Conservation (phyloP, 2,329 filamentous ascomycete species). For the Parastagonospora nodorum region DNA sequence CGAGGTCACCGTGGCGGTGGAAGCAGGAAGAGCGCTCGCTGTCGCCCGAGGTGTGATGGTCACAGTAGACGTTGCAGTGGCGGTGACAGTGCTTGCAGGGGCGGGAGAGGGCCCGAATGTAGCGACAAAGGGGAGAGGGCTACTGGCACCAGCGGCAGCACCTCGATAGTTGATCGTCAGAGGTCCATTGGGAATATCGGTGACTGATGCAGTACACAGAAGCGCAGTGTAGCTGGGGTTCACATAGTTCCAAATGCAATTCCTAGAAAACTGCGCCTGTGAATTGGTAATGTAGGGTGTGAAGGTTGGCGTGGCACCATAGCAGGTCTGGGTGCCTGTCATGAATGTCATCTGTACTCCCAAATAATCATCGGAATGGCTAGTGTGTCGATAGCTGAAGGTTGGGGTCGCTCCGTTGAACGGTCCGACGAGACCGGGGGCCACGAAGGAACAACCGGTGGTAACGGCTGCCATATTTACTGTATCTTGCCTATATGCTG, state of each 20-base stretch:
- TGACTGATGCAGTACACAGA: slow-evolving; percentile 4
- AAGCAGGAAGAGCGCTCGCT: background rate
- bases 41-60: slow-evolving; percentile 2
- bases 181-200: slow-evolving; percentile 3
- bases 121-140: slow-evolving; percentile 5
- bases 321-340: slow-evolving; percentile 15
- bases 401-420: slow-evolving; percentile 9
- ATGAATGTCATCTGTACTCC: slow-evolving; percentile 17
- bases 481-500: background rate
- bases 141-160: background rate
- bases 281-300: slow-evolving; percentile 15
- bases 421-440: slow-evolving; percentile 6
- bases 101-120: slow-evolving; percentile 10
- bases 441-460: slow-evolving; percentile 16
- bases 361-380: slow-evolving; percentile 8
- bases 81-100: background rate
- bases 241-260: slow-evolving; percentile 9
- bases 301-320: slow-evolving; percentile 7
- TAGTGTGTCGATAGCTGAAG: slow-evolving; percentile 10
- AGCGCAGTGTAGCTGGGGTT: background rate
- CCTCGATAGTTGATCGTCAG: slow-evolving; percentile 9
- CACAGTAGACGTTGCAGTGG: background rate
- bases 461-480: background rate
- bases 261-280: slow-evolving; percentile 3
- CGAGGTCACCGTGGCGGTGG: background rate